Evolutionary conservation across 2,329 filamentous ascomycete species (phyloP).

Genomic region (Drechslerella dactyloides): DNA sequence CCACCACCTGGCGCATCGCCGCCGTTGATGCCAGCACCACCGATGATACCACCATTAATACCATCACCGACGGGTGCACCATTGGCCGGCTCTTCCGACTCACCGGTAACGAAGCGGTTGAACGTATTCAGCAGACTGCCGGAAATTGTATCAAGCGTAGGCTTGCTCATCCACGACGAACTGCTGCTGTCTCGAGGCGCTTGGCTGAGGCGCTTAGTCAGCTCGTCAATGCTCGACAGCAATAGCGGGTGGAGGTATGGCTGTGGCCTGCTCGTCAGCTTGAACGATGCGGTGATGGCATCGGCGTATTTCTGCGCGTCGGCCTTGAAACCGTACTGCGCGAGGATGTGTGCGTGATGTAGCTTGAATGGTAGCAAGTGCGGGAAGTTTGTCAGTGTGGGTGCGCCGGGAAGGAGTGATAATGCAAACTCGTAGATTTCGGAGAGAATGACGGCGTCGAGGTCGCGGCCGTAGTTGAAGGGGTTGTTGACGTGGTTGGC

Average conservation of each 20-base stretch:
- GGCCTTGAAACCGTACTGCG: conserved; percentile 79
- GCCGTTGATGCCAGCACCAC: conserved; percentile 69
- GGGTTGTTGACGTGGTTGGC: conserved; percentile 77
- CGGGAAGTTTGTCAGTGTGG: conserved; percentile 68
- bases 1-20: conserved; percentile 77
- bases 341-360: conserved; percentile 80
- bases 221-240: conserved; percentile 78
- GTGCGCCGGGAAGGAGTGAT: conserved; percentile 68
- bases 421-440: conserved; percentile 93
- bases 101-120: conserved; percentile 93
- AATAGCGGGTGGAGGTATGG: conserved; percentile 82
- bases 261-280: conserved; percentile 79
- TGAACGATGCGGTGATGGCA: conserved; percentile 75
- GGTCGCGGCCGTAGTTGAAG: conserved; percentile 76
- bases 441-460: conserved; percentile 88
- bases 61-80: conserved; percentile 60
- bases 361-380: conserved; percentile 92
- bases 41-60: conserved; percentile 57
- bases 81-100: conserved; percentile 64
- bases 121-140: conserved; percentile 89
- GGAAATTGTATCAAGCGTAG: conserved; percentile 94
- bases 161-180: conserved; percentile 80
- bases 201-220: conserved; percentile 81
- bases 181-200: conserved; percentile 82
- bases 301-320: conserved; percentile 94